Percentiles rank a stretch among this genome's conserved stretches.
phyloP scores from a whole-genome alignment of 108 stramenopile species.

The Nannochloropsis salina region DNA sequence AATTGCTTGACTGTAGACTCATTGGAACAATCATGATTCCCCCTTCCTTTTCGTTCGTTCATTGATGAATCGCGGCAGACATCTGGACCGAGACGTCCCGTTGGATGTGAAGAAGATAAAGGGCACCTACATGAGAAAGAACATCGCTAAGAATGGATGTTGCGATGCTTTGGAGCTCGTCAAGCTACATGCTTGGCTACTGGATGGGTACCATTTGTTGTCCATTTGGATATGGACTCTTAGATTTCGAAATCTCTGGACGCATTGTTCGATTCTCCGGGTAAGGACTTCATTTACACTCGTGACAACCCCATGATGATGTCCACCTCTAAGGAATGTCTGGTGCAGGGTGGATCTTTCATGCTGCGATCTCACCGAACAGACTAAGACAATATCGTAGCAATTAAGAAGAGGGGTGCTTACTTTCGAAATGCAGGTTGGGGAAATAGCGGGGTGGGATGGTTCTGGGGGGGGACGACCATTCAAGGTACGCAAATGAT shows the following conservation, averaged over 20 bases:
- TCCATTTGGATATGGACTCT: conserved; percentile 88
- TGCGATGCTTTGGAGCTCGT: conserved; percentile 89
- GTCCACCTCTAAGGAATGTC: conserved; percentile 24
- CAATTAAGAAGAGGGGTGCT: conserved; percentile 59
- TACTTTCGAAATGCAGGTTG: conserved; percentile 55
- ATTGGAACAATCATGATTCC: no score
- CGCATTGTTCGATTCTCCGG: conserved; percentile 38
- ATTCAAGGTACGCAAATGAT: conserved; percentile 58
- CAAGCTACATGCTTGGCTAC: conserved; percentile 86
- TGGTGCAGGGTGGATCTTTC: conserved; percentile 85
- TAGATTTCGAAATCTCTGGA: conserved; percentile 64
- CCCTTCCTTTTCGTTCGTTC: no score
- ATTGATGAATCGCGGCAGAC: neutral
- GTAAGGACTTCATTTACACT: conserved; percentile 53
- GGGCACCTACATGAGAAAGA: neutral
- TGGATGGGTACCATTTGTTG: conserved; percentile 72
- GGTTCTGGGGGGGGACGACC: conserved; percentile 81
- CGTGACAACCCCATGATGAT: conserved; percentile 65
- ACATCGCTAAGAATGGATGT: conserved; percentile 67
- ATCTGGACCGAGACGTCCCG: neutral
- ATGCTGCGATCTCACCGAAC: conserved; percentile 67
- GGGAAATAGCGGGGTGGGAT: conserved; percentile 74
- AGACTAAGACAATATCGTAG: conserved; percentile 66
- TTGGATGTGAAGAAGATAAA: neutral
- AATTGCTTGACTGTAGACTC: no score